Evolutionary conservation across 306 rosid genomes (phyloP), one percentile per base, ranked within the genome.

Genomic region (Sechiopsis laciniata): DNA sequence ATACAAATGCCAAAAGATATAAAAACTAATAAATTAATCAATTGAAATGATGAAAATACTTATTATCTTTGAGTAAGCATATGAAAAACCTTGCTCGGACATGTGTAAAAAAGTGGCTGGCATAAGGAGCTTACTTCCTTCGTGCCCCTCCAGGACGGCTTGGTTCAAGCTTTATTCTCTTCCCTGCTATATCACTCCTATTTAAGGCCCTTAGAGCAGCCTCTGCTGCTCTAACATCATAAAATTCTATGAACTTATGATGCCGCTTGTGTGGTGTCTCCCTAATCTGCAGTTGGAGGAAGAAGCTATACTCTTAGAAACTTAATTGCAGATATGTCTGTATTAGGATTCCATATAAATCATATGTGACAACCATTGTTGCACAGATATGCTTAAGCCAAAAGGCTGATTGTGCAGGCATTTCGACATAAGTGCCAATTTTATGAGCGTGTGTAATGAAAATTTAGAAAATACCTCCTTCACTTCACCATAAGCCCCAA

Each of bases 121-220:
- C 26, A 61, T 72, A 54, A 29, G 53, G 78, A 29, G 74, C 91
- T 85, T 84, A 92, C 97, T 82, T 92, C 81, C 97, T 84, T 67
- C 97, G 97, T 29, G 96, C 95, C 78, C 97, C 97, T 64, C 97
- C 97, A 77, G 97, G 97, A 55, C 97, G 97, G 77, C 97, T 92
- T 10, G 96, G 97, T 88, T 92, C 97, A 45, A 92, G 97, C 75
- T 92, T 92, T 77, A 92, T 92, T 74, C 96, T 90, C 71, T 92
- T 92, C 71, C 97, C 97, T 66, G 96, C 97, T 74, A 92, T 92
- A 79, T 92, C 97, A 79, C 97, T 84, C 80, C 96, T 83, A 82
- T 92, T 92, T 80, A 92, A 83, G 76, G 95, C 92, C 79, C 87
- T 85, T 42, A 92, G 88, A 50, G 97, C 97, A 70, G 92, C 95